Evolutionary conservation across 192 early-diverging fungal species (phyloP), one percentile per base, ranked within the genome.

Genomic region (Geranomyces michiganensis): DNA sequence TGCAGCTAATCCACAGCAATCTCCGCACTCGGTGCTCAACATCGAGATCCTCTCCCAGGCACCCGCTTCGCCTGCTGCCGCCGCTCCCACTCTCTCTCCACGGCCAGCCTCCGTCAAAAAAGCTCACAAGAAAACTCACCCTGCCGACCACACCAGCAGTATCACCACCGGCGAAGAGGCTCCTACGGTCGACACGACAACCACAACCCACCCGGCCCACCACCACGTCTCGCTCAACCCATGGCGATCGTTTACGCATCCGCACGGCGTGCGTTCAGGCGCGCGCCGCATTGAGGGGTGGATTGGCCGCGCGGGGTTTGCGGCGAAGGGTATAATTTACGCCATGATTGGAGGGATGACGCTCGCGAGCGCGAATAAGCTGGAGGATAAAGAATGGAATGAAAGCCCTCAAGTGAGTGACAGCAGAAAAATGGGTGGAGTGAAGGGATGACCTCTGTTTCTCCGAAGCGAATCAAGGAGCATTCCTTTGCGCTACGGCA

Each of bases 291-390:
- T 60, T 13, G 62, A 65, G 45, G 62, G 45, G 2, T 45, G 62
- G 62, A 26, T 83, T 12, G 82, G 82, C 0, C 68, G 76, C 47
- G 61, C 81, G 12, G 82, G 82, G 6, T 83, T 83, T 65, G 68
- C 71, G 3, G 73, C 79, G 24, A 83, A 83, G 67, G 82, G 82
- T 19, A 55, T 78, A n/a, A 73, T 82, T 6, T 82, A 82, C 58
- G 74, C 71, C 24, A 68, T 82, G 53, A 67, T 82, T 58, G 80
- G 80, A 44, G 80, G 80, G 0, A 46, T 82, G 62, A 75, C 75
- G 15, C 53, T 70, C 58, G 31, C 58, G 31, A 81, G 75, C 62
- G 74, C 69, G 17, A 66, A 59, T 31, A 68, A 76, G 7, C 51
- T 70, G 17, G 29, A 58, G 44, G 73, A 68, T 62, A 73, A 76